Evolutionary conservation across 495 filamentous ascomycete species (phyloP), one percentile per base, ranked within the genome.

Genomic region (Pyrenopolyporus hunteri): DNA sequence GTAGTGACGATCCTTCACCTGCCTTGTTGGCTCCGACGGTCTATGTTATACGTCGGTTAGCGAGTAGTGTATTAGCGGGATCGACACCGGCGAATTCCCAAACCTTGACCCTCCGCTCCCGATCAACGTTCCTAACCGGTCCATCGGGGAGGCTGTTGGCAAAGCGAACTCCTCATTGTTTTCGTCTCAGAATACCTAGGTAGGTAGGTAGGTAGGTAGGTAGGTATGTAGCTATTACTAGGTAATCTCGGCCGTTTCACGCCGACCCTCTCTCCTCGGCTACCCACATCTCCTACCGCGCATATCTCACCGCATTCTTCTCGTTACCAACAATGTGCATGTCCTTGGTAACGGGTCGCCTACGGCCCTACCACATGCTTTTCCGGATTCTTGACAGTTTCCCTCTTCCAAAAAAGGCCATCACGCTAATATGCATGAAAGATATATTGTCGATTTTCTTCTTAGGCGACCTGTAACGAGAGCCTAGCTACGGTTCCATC

Each of bases 241-340:
- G n/a, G 31, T 6, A 46, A 25, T 17, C 43, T 78, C 64, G 89
- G 84, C 68, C 81, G 82, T 68, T 85, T 81, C 46, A 76, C 31
- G 46, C 78, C 81, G 68, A 83, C 81, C 42, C 83, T 31, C 83
- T 31, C 45, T 40, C 19, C 69, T 88, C 85, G 51, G 78, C 82
- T 26, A 79, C 78, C 72, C 89, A 85, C 80, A 86, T 78, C 17
- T 83, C 81, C 13, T 88, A 57, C 67, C 77, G 75, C 13, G 71
- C 73, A 63, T 76, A 63, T 67, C 76, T 74, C 9, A 78, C 63
- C 62, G 39, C 54, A 8, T 59, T 63, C 73, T 78, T 78, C 58
- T 77, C 73, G 4, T 54, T 42, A 31, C 60, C 22, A 13, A 72
- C 68, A 14, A 31, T 35, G 26, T 72, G 52, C 76, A 79, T 76